phyloP scores from a whole-genome alignment of 768 basidiomycete species.

The Trametes sanguinea region DNA sequence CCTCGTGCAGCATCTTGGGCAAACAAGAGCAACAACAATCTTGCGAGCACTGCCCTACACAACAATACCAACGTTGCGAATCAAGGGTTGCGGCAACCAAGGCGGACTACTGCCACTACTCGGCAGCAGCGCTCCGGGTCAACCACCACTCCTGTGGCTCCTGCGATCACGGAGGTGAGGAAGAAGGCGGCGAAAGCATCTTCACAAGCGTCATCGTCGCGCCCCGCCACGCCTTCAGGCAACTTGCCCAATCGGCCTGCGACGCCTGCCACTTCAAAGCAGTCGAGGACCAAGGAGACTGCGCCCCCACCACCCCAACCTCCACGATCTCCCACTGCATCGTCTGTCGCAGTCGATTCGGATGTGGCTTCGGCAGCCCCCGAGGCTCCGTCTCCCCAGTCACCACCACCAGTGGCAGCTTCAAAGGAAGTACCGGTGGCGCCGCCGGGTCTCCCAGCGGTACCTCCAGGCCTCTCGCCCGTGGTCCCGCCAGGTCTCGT shows the following conservation, averaged over 20 bases:
- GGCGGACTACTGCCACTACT: slow-evolving; percentile 31
- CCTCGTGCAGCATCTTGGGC: slow-evolving; percentile 59
- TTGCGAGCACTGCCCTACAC: slow-evolving; percentile 31
- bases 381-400: slow-evolving; percentile 40
- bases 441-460: slow-evolving; percentile 53
- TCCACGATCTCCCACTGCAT: slow-evolving; percentile 43
- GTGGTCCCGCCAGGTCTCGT: slow-evolving; percentile 59
- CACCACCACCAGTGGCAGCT: slow-evolving; percentile 44
- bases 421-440: slow-evolving; percentile 39
- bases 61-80: slow-evolving; percentile 30
- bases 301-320: slow-evolving; percentile 36
- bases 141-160: slow-evolving; percentile 29
- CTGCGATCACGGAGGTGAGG: slow-evolving; percentile 19
- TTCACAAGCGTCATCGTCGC: slow-evolving; percentile 53
- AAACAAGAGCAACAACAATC: slow-evolving; percentile 30
- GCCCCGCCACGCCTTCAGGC: slow-evolving; percentile 56
- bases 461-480: slow-evolving; percentile 58
- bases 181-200: slow-evolving; percentile 47
- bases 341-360: slow-evolving; percentile 52
- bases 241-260: slow-evolving; percentile 42
- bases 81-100: slow-evolving; percentile 23
- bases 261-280: slow-evolving; percentile 46
- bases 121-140: slow-evolving; percentile 51
- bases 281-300: slow-evolving; percentile 41
- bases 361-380: slow-evolving; percentile 48